Conservation (phyloP, 2,329 filamentous ascomycete species). For the Parascedosporium putredinis region DNA sequence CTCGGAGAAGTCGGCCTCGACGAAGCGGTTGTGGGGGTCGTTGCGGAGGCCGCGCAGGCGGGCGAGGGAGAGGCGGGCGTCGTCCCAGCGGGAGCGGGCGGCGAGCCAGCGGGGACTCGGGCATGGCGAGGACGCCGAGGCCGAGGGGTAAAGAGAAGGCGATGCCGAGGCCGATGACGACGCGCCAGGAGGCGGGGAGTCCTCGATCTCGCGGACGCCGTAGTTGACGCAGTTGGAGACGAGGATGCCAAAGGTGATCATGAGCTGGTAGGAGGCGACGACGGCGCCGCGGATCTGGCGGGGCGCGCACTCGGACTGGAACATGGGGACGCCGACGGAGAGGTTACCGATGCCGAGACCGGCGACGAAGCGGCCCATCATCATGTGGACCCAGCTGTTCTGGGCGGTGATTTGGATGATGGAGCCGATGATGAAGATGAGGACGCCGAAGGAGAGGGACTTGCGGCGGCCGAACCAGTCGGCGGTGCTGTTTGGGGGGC, state of each 20-base stretch:
- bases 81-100: constrained; percentile 33
- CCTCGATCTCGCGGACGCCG: constrained; percentile 32
- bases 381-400: constrained; percentile 53
- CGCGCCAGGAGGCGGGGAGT: constrained; percentile 44
- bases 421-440: constrained; percentile 53
- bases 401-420: constrained; percentile 53
- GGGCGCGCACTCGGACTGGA: constrained; percentile 54
- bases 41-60: constrained; percentile 41
- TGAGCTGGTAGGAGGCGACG: constrained; percentile 61
- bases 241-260: constrained; percentile 62
- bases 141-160: constrained; percentile 41
- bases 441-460: constrained; percentile 40
- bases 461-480: constrained; percentile 48
- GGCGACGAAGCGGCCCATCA: constrained; percentile 58
- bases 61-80: constrained; percentile 38
- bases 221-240: constrained; percentile 44
- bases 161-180: constrained; percentile 48
- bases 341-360: constrained; percentile 61
- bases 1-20: constrained; percentile 43
- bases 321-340: constrained; percentile 56
- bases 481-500: too few relatives aligned
- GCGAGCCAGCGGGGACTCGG: constrained; percentile 50
- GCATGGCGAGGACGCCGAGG: constrained; percentile 40
- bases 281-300: constrained; percentile 53
- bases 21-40: constrained; percentile 29